phyloP scores from a whole-genome alignment of 2,329 filamentous ascomycete genomes.

The Aspergillus quadrilineatus region DNA sequence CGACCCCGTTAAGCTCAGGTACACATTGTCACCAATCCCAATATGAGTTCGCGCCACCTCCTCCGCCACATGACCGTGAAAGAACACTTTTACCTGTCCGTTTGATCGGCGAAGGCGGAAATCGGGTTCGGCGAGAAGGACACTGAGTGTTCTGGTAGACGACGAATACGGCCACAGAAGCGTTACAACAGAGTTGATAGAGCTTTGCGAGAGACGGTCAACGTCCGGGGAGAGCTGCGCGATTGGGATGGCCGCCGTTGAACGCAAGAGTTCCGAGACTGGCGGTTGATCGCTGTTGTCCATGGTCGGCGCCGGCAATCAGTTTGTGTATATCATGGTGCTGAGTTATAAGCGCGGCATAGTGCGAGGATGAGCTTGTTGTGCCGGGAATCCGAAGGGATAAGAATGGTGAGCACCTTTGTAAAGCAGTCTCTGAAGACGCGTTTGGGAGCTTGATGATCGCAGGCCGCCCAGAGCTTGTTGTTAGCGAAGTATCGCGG shows the following conservation, averaged over 20 bases:
- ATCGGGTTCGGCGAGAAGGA: constrained; percentile 81
- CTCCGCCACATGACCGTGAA: constrained; percentile 69
- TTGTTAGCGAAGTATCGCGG: constrained; percentile 7
- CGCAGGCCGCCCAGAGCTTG: neutral
- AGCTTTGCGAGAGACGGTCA: constrained; percentile 26
- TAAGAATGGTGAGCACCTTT: neutral
- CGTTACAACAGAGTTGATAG: constrained; percentile 70
- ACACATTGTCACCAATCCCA: constrained; percentile 74
- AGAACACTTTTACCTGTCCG: constrained; percentile 78
- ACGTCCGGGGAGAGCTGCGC: constrained; percentile 41
- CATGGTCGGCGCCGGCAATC: constrained; percentile 28
- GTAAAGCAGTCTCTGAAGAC: neutral
- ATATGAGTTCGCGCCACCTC: constrained; percentile 66
- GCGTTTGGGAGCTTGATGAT: constrained; percentile 9
- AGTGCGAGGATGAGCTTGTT: neutral
- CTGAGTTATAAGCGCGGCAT: constrained; percentile 13
- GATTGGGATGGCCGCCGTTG: constrained; percentile 36
- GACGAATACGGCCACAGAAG: constrained; percentile 91
- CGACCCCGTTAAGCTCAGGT: constrained; percentile 67
- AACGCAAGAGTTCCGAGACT: constrained; percentile 23
- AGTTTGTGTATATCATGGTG: constrained; percentile 14
- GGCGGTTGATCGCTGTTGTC: constrained; percentile 26
- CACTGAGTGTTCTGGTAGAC: constrained; percentile 68
- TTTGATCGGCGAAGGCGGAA: constrained; percentile 72
- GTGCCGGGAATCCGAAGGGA: neutral